Conservation (phyloP, 176 grass and related monocot genomes). For the Canna indica region DNA sequence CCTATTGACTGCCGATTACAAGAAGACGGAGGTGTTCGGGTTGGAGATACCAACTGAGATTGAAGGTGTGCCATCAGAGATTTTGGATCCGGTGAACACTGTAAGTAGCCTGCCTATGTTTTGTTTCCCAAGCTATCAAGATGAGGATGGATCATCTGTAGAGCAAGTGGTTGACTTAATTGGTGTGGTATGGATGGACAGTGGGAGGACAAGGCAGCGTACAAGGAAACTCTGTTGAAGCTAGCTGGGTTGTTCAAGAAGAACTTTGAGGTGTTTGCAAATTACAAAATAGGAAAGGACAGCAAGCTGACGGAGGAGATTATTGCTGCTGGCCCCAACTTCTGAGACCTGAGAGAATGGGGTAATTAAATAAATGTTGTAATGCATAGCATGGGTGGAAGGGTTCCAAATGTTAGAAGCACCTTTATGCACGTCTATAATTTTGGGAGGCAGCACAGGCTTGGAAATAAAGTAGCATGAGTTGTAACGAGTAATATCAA, state of each 20-base stretch:
- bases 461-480: no score
- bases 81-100: constrained; percentile 83
- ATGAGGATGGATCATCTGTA: not conserved
- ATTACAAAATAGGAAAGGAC: constrained; percentile 63
- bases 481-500: no score
- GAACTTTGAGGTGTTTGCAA: constrained; percentile 91
- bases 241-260: constrained; percentile 85
- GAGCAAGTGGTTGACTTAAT: not conserved
- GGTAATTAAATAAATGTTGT: no score
- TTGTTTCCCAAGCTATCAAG: not conserved
- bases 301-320: constrained; percentile 76
- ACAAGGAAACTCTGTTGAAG: constrained; percentile 79
- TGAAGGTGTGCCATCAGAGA: constrained; percentile 64
- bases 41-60: constrained; percentile 73
- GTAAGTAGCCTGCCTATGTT: constrained; percentile 25
- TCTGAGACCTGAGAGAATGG: constrained; percentile 25
- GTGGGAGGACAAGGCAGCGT: constrained; percentile 78
- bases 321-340: constrained; percentile 75
- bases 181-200: constrained; percentile 5
- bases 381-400: no score
- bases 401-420: no score
- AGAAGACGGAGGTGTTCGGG: constrained; percentile 85
- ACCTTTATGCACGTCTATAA: no score
- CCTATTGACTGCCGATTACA: constrained; percentile 63
- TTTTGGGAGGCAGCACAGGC: no score